Conservation (phyloP, 2,329 filamentous ascomycete species). For the Leptosphaerulina australis region DNA sequence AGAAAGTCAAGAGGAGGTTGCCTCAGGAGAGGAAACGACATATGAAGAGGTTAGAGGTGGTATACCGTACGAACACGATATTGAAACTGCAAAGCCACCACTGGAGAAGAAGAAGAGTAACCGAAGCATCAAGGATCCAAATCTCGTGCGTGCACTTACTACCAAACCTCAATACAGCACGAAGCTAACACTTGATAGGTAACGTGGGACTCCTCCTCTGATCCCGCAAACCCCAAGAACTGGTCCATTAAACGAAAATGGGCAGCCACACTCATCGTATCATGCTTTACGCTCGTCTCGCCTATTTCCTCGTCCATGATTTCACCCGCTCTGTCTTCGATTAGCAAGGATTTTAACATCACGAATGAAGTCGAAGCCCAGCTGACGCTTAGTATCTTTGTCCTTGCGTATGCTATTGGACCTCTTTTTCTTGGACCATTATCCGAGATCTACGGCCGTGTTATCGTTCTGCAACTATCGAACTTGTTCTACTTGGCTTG, state of each 20-base stretch:
- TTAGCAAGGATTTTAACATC: slow-evolving; percentile 45
- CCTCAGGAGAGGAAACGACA: slow-evolving; percentile 20
- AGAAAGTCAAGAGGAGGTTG: slow-evolving; percentile 10
- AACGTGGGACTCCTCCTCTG: slow-evolving; percentile 54
- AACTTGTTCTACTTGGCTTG: slow-evolving; percentile 50
- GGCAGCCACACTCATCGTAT: slow-evolving; percentile 53
- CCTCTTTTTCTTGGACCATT: slow-evolving; percentile 48
- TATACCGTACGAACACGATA: slow-evolving; percentile 39
- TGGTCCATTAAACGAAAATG: slow-evolving; percentile 53
- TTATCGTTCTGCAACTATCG: slow-evolving; percentile 44
- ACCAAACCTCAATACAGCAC: background rate
- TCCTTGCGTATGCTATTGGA: slow-evolving; percentile 50
- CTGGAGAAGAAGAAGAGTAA: slow-evolving; percentile 38
- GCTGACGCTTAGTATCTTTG: slow-evolving; percentile 49
- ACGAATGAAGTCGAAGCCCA: slow-evolving; percentile 39
- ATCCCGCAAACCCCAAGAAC: slow-evolving; percentile 56
- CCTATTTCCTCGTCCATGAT: slow-evolving; percentile 51
- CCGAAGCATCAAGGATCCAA: slow-evolving; percentile 39
- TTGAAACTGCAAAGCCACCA: slow-evolving; percentile 28
- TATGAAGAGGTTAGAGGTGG: slow-evolving; percentile 38
- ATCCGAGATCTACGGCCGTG: slow-evolving; percentile 49
- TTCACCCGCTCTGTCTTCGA: slow-evolving; percentile 42
- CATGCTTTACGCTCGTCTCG: slow-evolving; percentile 49
- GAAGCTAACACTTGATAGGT: slow-evolving; percentile 35
- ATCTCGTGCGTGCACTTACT: slow-evolving; percentile 32